Base-by-base conservation (phyloP, 495 filamentous ascomycete species). In the Penicillium robsamsonii region DNA sequence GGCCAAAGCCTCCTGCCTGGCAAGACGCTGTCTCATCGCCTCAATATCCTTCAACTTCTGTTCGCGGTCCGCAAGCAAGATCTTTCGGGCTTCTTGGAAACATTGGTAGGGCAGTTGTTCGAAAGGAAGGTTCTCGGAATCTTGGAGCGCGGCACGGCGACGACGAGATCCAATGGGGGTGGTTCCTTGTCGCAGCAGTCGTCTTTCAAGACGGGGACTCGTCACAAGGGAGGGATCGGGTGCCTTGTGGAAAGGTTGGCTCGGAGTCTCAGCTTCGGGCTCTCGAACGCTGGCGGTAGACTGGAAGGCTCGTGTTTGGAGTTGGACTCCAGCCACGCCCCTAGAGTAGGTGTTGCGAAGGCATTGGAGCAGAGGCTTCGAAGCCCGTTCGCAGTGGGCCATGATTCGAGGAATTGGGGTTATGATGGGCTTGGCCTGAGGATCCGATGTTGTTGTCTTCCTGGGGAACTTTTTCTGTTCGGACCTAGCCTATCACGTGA, bases 81-180 rank as follows among this genome's bases (percentile, higher is more conserved):
- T 70, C 64, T 89, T 88, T 52, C 92, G 86, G 40, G 94, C 94
- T 72, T 96, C 90, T 73, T 99, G 94, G 81, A 96, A 99, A 68
- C 89, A 93, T 79, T 97, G 92, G 74, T 95, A 96, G 33, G 92
- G 92, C 59, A 96, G 74, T 66, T 92, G 88, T 71, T 93, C 88
- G 72, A 99, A 97, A 46, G 93, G 94, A 54, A 96, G 77, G 58
- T 86, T 83, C 56, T 57, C 46, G 10, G 86, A 83, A 18, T 78
- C 77, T 57, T 84, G 84, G 58, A 95, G 70, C 5, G 88, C 88
- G 5, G 86, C 90, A 65, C 92, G 84, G 51, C 92, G 88, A 78
- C 92, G 85, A 60, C 89, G 84, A 46, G 91, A 95, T 45, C 90
- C 91, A 63, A 93, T 76, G 38, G 86, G 86, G 3, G 79, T 66